Conservation (phyloP, 192 early-diverging fungal species). For the Dissophora ornata region DNA sequence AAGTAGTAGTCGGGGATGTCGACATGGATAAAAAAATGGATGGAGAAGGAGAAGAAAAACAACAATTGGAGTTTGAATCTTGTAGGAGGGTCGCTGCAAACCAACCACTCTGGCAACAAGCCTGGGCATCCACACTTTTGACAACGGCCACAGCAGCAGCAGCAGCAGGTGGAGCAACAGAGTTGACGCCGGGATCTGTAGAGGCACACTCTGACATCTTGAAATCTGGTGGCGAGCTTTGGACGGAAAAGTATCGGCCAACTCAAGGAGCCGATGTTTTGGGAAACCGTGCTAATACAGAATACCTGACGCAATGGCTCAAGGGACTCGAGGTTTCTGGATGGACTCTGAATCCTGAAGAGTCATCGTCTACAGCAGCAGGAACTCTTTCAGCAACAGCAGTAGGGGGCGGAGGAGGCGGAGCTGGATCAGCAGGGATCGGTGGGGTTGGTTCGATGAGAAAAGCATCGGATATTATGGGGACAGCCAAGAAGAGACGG, state of each 20-base stretch:
- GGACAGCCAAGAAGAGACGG: constrained; percentile 21
- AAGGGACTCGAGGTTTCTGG: constrained; percentile 39
- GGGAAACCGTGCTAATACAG: constrained; percentile 34
- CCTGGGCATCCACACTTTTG: constrained; percentile 26
- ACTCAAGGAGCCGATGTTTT: constrained; percentile 33
- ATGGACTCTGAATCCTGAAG: constrained; percentile 51
- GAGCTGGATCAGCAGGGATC: too few relatives aligned
- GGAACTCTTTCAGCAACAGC: not conserved
- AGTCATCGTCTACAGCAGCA: not conserved
- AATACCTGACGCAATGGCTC: constrained; percentile 50
- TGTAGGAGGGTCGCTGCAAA: constrained; percentile 30
- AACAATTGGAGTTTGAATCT: constrained; percentile 34
- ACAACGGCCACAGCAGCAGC: not conserved
- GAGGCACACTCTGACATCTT: too few relatives aligned
- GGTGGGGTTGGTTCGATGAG: not conserved
- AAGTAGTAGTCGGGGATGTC: too few relatives aligned
- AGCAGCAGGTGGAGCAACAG: too few relatives aligned
- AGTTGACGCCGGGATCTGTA: constrained; percentile 5
- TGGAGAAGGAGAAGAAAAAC: not conserved
- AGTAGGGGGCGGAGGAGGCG: too few relatives aligned
- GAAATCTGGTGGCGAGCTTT: constrained; percentile 25
- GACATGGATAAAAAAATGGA: too few relatives aligned
- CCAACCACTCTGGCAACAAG: constrained; percentile 37
- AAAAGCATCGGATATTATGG: constrained; percentile 24
- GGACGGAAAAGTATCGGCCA: constrained; percentile 50